phyloP scores from a whole-genome alignment of 2,329 filamentous ascomycete genomes.

The Ilyonectria mors-panacis region DNA sequence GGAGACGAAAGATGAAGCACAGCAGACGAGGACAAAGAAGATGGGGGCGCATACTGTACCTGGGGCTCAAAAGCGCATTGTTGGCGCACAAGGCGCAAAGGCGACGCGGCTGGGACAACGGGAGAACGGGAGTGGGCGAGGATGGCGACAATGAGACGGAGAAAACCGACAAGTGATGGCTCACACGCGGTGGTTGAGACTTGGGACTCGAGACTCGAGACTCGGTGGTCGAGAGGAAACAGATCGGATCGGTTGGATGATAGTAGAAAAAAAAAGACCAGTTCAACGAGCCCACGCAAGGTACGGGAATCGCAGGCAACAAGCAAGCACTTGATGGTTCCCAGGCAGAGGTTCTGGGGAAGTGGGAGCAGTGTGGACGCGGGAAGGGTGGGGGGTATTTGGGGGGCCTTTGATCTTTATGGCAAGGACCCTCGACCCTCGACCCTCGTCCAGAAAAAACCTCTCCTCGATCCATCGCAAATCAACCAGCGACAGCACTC shows the following conservation, averaged over 20 bases:
- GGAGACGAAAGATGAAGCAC: not conserved
- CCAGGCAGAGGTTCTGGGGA: slow-evolving; percentile 32
- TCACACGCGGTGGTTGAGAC: slow-evolving; percentile 12
- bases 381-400: slow-evolving; percentile 40
- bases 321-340: slow-evolving; percentile 11
- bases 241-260: slow-evolving; percentile 1
- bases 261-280: slow-evolving; percentile 8
- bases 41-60: slow-evolving; percentile 25
- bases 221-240: not conserved
- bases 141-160: slow-evolving; percentile 3
- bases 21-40: slow-evolving; percentile 14
- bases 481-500: slow-evolving; percentile 15
- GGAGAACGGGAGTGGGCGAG: slow-evolving; percentile 20
- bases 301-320: slow-evolving; percentile 17
- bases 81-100: slow-evolving; percentile 18
- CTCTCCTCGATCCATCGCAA: slow-evolving; percentile 10
- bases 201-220: slow-evolving; percentile 4
- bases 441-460: slow-evolving; percentile 18
- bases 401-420: slow-evolving; percentile 23
- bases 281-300: slow-evolving; percentile 17
- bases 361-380: slow-evolving; percentile 33
- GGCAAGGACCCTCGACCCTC: slow-evolving; percentile 23
- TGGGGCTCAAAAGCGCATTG: slow-evolving; percentile 16
- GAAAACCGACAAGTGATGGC: slow-evolving; percentile 13
- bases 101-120: slow-evolving; percentile 22